Base-by-base conservation (phyloP, 177 flowering plant genomes). In the Vitis hybrid region DNA sequence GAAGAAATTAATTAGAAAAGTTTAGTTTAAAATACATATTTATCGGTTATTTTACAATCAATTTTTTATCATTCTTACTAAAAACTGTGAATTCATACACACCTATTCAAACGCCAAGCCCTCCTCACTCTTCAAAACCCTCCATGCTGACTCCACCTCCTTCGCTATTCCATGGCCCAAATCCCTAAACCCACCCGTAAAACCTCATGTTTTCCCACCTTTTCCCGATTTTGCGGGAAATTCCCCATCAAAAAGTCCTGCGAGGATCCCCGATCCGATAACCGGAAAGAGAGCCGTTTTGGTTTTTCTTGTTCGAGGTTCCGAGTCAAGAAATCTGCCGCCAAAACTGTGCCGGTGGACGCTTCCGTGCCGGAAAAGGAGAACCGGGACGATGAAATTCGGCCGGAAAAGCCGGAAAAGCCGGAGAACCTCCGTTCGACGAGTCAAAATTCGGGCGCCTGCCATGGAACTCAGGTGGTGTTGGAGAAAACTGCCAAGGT, bases 281-380 rank as follows among this genome's bases (percentile, higher is more conserved):
- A 50, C 63, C 19, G 68, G 52, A 68, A 59, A 21, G 61, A 46
- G 16, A 1, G 55, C 21, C 50, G 65, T 4, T 69, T 1, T 21
- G 24, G 70, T 62, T 63, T 66, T 32, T 61, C 71, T 7, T 60
- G 71, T 73, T 51, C 81, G 10, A 50, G 60, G 66, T 46, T 75
- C 13, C 46, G 80, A 63, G 51, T 16, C 4, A 69, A 66, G 16
- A 77, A 67, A 14, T 68, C 79, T 1, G 70, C 56, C 56, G 35
- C 71, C 46, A 77, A 65, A 61, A 81, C 84, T 10, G 79, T 80
- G 21, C 83, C 83, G 35, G 59, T 80, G 40, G 70, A 80, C 56
- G 16, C 70, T 10, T 0, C 71, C 27, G 18, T 35, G 32, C 12
- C 59, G 11, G 56, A 56, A 18, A 51, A 65, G 51, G 8, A 11